Evolutionary conservation across 331 rosid genomes (phyloP), one percentile per base, ranked within the genome.

Genomic region (Pyrus hybrid): DNA sequence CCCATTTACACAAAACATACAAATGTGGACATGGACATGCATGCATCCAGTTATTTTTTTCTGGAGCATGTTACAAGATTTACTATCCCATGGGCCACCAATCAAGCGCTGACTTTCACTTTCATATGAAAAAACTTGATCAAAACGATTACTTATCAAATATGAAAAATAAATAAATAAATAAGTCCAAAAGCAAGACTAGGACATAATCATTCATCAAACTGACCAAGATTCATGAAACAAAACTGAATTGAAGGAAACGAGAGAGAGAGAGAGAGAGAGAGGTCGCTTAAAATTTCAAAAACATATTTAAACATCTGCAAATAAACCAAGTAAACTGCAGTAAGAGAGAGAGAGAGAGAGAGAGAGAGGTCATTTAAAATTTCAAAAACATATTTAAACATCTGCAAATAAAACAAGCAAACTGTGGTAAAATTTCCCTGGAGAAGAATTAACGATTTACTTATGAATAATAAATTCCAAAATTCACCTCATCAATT

Each of bases 401-500:
- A 51, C 21, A 8, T 53, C 30, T 5, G 30, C 21, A 33, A 63
- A 18, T 22, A 11, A n/a, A 58, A 29, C 67, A 79, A 73, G 47
- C 25, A 78, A 23, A 61, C 65, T 26, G 53, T n/a, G 3, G 16
- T 5, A 63, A 18, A 65, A 25, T 61, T 58, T 20, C 29, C 8
- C 56, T 22, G 58, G 60, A 65, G 63, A 57, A 58, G 74, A 41
- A 7, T 45, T 21, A 23, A 61, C 3, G 2, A 26, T 57, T 58
- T 77, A 77, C 3, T n/a, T 69, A 51, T 23, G 30, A 35, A n/a
- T 56, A 61, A 58, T 49, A 64, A 76, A 35, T 45, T 73, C 37
- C 71, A 73, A 77, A 79, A 56, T 56, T 73, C 78, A 91, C 98
- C 96, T 89, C 87, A 86, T 93, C 93, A 79, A 93, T 91, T 66